A percentile compares a stretch with the other conserved stretches of the same genome.
Conservation (phyloP, 208 protist species). For the Tetramitus jugosus region DNA sequence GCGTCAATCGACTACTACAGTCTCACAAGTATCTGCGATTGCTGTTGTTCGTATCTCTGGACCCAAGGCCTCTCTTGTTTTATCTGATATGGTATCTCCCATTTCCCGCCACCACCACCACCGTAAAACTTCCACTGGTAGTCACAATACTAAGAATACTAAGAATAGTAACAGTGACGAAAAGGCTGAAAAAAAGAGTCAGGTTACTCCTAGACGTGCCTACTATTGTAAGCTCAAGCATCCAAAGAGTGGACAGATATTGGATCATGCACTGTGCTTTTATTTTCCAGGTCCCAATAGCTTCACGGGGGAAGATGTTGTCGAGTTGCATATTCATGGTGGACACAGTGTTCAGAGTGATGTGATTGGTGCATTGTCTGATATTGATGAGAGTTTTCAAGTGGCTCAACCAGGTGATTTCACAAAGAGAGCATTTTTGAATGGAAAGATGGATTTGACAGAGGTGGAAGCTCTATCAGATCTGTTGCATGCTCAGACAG, state of each 20-base stretch:
- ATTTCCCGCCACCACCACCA: too few species aligned
- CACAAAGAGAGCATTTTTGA: conserved; percentile 46
- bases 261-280: conserved; percentile 17
- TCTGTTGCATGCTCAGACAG: conserved; percentile 56
- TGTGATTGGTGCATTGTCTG: conserved; percentile 37
- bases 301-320: conserved; percentile 64
- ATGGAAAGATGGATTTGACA: conserved; percentile 59
- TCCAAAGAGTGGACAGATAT: not conserved
- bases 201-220: not conserved
- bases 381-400: conserved; percentile 25
- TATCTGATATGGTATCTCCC: too few species aligned
- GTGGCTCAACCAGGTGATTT: conserved; percentile 57
- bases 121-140: too few species aligned
- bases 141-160: too few species aligned
- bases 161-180: too few species aligned
- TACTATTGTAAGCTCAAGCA: not conserved
- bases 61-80: too few species aligned
- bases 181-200: not conserved
- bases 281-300: conserved; percentile 38
- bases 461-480: conserved; percentile 57
- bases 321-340: conserved; percentile 63
- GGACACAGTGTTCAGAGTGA: conserved; percentile 42
- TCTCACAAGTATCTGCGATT: too few species aligned
- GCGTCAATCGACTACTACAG: too few species aligned
- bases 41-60: too few species aligned